Base-by-base conservation (phyloP, 163 green algal species). In the Dunaliella salina region DNA sequence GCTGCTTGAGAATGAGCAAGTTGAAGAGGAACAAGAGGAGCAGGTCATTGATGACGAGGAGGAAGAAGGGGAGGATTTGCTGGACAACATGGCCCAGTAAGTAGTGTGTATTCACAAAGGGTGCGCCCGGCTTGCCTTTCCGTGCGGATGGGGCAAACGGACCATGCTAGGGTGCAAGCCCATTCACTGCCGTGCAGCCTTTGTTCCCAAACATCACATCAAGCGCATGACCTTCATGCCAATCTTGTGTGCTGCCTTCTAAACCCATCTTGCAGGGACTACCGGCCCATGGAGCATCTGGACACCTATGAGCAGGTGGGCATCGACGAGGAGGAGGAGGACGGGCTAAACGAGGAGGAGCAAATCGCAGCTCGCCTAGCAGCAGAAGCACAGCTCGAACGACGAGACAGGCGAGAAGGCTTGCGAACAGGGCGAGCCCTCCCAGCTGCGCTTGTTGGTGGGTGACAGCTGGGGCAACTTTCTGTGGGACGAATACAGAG, bases 221-320 rank as follows among this genome's bases (percentile, higher is more conserved):
- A 50, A 50, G 8, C 40, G 3, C 40, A 50, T 50, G 1, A 11
- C 33, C n/a, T 12, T 15, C 34, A 29, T 80, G 11, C 57, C 30
- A 67, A 33, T 17, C 69, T 20, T 22, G 29, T 24, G 35, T 33
- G 18, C 0, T 30, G 34, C 81, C 72, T 15, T 22, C n/a, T n/a
- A 33, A n/a, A 82, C 69, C n/a, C n/a, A n/a, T n/a, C n/a, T 32
- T 80, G 50, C 90, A 98, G 96, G 32, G 96, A 99, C 89, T 99
- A 99, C 87, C 94, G 94, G 30, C 86, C 93, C 15, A 97, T 96
- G 88, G 87, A 92, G 5, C 87, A 94, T 13, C 89, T 99, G 82
- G 96, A 99, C 87, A 81, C 88, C 50, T 98, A 98, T 84, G 96
- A 98, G 83, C 83, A 75, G 0, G 93, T 93, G 33, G 96, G 94